phyloP scores from a whole-genome alignment of 768 basidiomycete genomes.

The Fomitopsis pulvina region DNA sequence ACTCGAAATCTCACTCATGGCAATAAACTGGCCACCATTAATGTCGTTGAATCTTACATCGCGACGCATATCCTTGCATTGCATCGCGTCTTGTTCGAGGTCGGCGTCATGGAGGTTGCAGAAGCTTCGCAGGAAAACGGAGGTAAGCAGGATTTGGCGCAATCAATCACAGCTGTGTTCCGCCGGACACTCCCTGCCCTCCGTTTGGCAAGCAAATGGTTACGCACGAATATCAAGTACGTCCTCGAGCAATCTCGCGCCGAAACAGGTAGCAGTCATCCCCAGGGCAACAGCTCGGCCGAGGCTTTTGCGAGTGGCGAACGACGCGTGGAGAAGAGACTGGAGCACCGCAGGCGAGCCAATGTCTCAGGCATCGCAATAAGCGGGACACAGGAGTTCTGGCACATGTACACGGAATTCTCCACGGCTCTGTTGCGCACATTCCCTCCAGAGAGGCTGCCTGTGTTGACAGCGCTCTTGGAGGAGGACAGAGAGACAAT shows the following conservation, averaged over 20 bases:
- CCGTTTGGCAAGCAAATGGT: slow-evolving; percentile 86
- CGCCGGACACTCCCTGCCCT: slow-evolving; percentile 82
- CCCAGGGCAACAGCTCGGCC: slow-evolving; percentile 12
- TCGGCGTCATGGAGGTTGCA: slow-evolving; percentile 57
- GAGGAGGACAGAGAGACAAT: slow-evolving; percentile 89
- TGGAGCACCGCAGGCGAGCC: slow-evolving; percentile 25
- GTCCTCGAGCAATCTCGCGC: slow-evolving; percentile 36
- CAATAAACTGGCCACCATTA: not conserved
- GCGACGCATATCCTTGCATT: slow-evolving; percentile 63
- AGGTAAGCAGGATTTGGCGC: slow-evolving; percentile 58
- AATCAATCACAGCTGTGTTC: slow-evolving; percentile 80
- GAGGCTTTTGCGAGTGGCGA: not conserved
- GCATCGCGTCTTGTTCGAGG: slow-evolving; percentile 54
- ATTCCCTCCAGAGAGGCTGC: slow-evolving; percentile 65
- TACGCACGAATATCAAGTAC: slow-evolving; percentile 69
- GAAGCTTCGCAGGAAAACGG: slow-evolving; percentile 47
- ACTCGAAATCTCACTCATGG: slow-evolving; percentile 1
- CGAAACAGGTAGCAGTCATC: not conserved
- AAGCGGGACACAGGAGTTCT: slow-evolving; percentile 46
- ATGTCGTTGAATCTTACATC: slow-evolving; percentile 53
- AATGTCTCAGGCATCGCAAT: slow-evolving; percentile 30
- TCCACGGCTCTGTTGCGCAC: slow-evolving; percentile 48
- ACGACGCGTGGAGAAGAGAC: slow-evolving; percentile 19
- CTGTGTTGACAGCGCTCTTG: slow-evolving; percentile 50
- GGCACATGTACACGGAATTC: slow-evolving; percentile 67